Evolutionary conservation across 192 early-diverging fungal genomes (phyloP).

Genomic region (Coemansia sp.): DNA sequence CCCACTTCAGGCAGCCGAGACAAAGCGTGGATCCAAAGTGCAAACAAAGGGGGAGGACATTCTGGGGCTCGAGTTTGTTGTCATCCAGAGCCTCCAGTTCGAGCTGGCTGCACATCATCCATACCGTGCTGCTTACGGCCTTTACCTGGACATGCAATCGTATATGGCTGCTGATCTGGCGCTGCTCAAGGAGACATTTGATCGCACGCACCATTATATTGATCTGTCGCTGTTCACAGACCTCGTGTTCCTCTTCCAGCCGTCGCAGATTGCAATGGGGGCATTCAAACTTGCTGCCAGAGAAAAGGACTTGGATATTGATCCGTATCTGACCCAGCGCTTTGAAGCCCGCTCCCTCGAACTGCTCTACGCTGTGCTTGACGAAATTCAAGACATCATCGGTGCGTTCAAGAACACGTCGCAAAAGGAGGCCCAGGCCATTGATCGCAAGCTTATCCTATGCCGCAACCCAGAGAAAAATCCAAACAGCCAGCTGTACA

Average conservation of each 20-base stretch:
- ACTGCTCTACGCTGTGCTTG: constrained; percentile 52
- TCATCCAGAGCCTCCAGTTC: constrained; percentile 74
- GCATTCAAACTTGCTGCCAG: constrained; percentile 64
- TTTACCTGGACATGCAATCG: constrained; percentile 74
- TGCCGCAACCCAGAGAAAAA: constrained; percentile 79
- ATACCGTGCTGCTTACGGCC: constrained; percentile 68
- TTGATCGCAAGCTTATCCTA: constrained; percentile 65
- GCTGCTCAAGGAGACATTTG: constrained; percentile 54
- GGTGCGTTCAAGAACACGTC: constrained; percentile 39
- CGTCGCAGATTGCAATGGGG: constrained; percentile 75
- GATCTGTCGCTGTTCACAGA: constrained; percentile 70
- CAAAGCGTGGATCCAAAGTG: constrained; percentile 43
- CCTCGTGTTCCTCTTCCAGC: constrained; percentile 73
- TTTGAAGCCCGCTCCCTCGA: constrained; percentile 53
- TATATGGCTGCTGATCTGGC: constrained; percentile 26
- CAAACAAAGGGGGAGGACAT: constrained; percentile 58
- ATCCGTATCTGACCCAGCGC: constrained; percentile 50
- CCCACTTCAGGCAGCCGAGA: constrained; percentile 32
- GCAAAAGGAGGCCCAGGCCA: constrained; percentile 58
- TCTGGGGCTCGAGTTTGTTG: constrained; percentile 66
- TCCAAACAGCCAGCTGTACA: constrained; percentile 65
- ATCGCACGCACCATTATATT: constrained; percentile 58
- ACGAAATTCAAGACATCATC: constrained; percentile 59
- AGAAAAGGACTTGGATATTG: constrained; percentile 60
- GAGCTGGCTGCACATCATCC: constrained; percentile 78